Conservation (phyloP, 108 stramenopile species). For the Nannochloropsis oceanica region DNA sequence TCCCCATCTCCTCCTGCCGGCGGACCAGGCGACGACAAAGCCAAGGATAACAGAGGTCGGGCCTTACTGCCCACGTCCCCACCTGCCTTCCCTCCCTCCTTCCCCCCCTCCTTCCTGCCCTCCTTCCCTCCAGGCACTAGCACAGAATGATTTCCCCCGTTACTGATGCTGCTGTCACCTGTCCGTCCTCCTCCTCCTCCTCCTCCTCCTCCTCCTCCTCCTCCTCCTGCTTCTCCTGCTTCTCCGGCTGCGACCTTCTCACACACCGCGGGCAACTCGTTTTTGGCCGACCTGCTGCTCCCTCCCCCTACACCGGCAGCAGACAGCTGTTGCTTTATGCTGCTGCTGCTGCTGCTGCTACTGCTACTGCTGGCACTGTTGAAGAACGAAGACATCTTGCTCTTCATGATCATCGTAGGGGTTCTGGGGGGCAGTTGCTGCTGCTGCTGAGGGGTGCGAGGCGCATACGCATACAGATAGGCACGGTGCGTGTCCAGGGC, state of each 20-base stretch:
- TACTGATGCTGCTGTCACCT: too few relatives aligned
- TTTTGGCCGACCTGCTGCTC: too few relatives aligned
- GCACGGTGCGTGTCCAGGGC: neutral
- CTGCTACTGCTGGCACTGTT: neutral
- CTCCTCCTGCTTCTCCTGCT: too few relatives aligned
- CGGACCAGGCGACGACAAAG: neutral
- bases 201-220: too few relatives aligned
- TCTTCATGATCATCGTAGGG: neutral
- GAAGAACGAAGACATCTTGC: neutral
- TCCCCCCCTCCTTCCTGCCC: neutral
- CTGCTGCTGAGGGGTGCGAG: neutral
- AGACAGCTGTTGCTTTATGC: neutral
- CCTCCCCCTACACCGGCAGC: too few relatives aligned
- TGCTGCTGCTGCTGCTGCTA: neutral
- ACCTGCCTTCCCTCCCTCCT: neutral
- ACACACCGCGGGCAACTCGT: too few relatives aligned
- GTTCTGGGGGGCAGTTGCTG: neutral
- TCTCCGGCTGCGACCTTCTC: too few relatives aligned
- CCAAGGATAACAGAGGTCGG: too few relatives aligned
- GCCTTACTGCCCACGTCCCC: neutral
- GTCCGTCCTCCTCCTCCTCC: too few relatives aligned
- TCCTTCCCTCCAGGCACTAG: neutral
- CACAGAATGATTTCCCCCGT: too few relatives aligned
- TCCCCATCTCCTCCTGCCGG: neutral
- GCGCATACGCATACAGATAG: neutral